Base-by-base conservation (phyloP, 1,139 yeast genomes). In the Nakaseomyces sp. region DNA sequence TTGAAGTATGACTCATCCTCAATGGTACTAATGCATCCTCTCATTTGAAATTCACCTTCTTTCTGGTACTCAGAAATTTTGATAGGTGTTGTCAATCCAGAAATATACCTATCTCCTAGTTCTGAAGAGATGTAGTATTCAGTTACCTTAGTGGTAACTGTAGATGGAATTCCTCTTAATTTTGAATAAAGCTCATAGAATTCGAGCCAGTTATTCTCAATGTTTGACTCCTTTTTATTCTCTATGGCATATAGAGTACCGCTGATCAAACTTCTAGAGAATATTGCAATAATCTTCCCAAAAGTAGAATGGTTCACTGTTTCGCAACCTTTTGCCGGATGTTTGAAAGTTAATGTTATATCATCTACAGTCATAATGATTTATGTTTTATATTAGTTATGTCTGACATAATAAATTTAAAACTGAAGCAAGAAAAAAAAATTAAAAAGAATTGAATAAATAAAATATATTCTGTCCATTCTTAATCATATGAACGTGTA, bases 231-330 rank as follows among this genome's bases (percentile, higher is more conserved):
- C 40, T 57, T 57, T 46, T 65, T 66, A 39, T 61, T 60, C 29
- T 55, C 60, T 28, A 54, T 51, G 2, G 61, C 54, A 28, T 53
- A 44, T 8, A 58, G 47, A 4, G 46, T 47, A 39, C 43, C 47
- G 10, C 49, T 44, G 1, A 46, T 46, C 1, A 42, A 26, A 40
- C 56, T 47, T 47, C 67, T 61, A 4, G 68, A 56, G 53, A 63
- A 66, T 22, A 65, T 51, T 6, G 65, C 66, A 32, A 64, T 45
- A 43, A 66, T 52, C 48, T 65, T 65, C 46, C 66, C 60, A 43
- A 54, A 66, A 2, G 69, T 65, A 1, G 69, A 66, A 42, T 57
- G 48, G 47, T 66, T 67, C 12, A 42, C 43, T 39, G 16, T 30
- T 44, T 40, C 18, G n/a, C n/a, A 3, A 22, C 50, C 51, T n/a